These are phyloP conservation scores for Pleurotus salmoneostramineus DNA, from an alignment of 768 basidiomycete species.

Conservation along the genomic window DNA sequence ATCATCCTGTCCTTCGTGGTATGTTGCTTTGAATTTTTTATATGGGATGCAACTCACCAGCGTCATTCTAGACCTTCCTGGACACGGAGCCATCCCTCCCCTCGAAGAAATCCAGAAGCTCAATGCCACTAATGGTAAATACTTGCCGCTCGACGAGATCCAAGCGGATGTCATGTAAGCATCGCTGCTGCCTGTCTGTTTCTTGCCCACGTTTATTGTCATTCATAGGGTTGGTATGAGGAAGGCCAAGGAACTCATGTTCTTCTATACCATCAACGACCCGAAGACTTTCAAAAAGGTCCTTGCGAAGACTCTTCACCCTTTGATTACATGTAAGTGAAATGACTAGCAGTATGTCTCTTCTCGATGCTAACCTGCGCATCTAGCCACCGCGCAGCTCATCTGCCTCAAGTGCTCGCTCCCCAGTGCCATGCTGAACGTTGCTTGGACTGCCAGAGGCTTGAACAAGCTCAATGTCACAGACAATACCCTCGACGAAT, in stretches of 20 bases:
- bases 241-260: constrained; percentile 1
- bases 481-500: not conserved
- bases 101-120: not conserved
- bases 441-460: not conserved
- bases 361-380: not conserved
- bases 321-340: not conserved
- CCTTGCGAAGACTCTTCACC: not conserved
- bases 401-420: not conserved
- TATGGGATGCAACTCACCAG: not conserved
- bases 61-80: not conserved
- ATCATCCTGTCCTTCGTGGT: not conserved
- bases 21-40: not conserved
- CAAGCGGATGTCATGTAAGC: constrained; percentile 2
- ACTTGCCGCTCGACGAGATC: not conserved
- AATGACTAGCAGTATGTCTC: no score
- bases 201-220: not conserved
- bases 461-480: not conserved
- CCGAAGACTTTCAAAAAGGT: not conserved
- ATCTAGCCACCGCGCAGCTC: not conserved
- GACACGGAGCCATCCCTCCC: not conserved
- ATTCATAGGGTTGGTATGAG: not conserved
- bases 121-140: constrained; percentile 3
- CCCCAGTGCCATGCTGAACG: not conserved
- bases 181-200: no score
- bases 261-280: constrained; percentile 2